Percentiles rank a stretch among this genome's conserved stretches.
Conservation (phyloP, 306 rosid genomes). For the Prunus mira region DNA sequence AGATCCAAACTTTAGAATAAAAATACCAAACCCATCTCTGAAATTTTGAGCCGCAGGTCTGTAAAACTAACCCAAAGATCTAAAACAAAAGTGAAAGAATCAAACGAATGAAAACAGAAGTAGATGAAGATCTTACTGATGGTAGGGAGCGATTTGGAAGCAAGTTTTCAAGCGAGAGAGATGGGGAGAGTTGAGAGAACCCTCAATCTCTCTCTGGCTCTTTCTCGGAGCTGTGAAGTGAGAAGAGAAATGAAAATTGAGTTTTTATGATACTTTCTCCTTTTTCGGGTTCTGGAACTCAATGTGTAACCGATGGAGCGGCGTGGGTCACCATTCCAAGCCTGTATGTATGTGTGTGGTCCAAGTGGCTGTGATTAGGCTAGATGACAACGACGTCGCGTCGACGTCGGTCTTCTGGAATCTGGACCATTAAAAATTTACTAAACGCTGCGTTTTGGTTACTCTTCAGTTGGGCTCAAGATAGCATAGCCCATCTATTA, state of each 20-base stretch:
- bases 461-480: background rate
- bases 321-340: background rate
- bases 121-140: conserved; percentile 9
- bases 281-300: background rate
- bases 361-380: conserved; percentile 14
- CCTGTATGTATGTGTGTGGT: background rate
- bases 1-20: background rate
- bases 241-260: background rate
- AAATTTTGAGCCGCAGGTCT: background rate
- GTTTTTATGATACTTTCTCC: background rate
- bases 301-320: background rate
- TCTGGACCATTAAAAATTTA: too few species aligned
- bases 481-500: background rate
- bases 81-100: background rate
- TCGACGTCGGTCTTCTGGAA: background rate
- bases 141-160: background rate
- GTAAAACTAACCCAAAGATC: background rate
- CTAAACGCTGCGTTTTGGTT: background rate
- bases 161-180: background rate
- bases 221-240: background rate
- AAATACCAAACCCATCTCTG: background rate
- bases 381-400: background rate
- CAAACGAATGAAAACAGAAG: background rate
- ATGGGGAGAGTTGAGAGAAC: background rate
- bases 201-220: background rate